Evolutionary conservation across 2,329 filamentous ascomycete genomes (phyloP), one percentile per base, ranked within the genome.

Genomic region (Botrytis aclada): DNA sequence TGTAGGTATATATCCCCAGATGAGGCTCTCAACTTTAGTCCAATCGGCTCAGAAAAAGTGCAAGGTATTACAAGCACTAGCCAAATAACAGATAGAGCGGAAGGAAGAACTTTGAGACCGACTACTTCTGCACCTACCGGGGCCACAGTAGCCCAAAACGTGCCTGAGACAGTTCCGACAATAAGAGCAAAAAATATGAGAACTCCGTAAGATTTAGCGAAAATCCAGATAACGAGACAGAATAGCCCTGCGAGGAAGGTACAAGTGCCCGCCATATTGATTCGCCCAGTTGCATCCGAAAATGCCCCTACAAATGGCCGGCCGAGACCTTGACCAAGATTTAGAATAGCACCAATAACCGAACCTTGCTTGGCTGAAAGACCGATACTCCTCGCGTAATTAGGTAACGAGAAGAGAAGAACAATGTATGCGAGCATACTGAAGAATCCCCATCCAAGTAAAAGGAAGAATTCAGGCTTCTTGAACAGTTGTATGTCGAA

Each of bases 381-480:
- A 1, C 92, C 92, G 61, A 94, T 87, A 7, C 86, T 86, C 72
- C 87, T 86, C 54, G 90, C 90, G 79, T 94, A 95, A 80, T 91
- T 92, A 22, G 92, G 89, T 63, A 95, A 83, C 18, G 89, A 92
- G 81, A 94, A 95, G 62, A 94, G 86, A n/a, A 94, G 85, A 7
- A 93, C 90, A 39, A 93, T 86, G 77, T 95, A 95, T 8, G 87
- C 92, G 22, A 95, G 83, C 82, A 95, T 88, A 74, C 87, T 90
- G 75, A 95, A 89, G 81, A 90, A 89, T 12, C 90, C 90, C 84
- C 90, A 96, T 3, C 82, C 84, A 54, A 93, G 81, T 20, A 93
- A 84, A 3, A 94, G 83, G 39, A 90, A 80, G 76, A 91, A 94
- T 78, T 93, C 88, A 0, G 83, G 78, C 6, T 86, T 84, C 75